phyloP scores from a whole-genome alignment of 1,139 yeast species.

The Pichia sp. region DNA sequence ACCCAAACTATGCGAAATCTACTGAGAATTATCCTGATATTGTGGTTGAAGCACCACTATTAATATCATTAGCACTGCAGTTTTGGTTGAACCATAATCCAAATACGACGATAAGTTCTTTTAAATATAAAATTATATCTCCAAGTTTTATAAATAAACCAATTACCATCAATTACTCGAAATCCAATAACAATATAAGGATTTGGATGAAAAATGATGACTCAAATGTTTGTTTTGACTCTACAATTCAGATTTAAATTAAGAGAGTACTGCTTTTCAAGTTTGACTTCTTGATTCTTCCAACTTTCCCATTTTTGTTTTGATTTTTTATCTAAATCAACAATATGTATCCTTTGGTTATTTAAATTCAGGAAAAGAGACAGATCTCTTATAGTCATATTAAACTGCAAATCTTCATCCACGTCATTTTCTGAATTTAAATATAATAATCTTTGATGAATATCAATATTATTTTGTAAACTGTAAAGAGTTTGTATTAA shows the following conservation, averaged over 20 bases:
- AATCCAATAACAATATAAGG: background rate
- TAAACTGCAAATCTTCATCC: slow-evolving; percentile 37
- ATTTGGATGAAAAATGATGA: slow-evolving; percentile 13
- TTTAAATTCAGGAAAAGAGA: slow-evolving; percentile 41
- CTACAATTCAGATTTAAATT: slow-evolving; percentile 11
- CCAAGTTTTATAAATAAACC: slow-evolving; percentile 26
- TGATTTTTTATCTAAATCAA: slow-evolving; percentile 38
- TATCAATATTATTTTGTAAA: slow-evolving; percentile 23
- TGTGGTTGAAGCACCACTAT: slow-evolving; percentile 78
- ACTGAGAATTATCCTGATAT: slow-evolving; percentile 56
- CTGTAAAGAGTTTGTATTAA: slow-evolving; percentile 15
- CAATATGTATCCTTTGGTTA: slow-evolving; percentile 29
- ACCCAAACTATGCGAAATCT: slow-evolving; percentile 43
- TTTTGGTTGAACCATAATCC: slow-evolving; percentile 33
- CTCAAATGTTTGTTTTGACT: slow-evolving; percentile 9
- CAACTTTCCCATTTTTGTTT: slow-evolving; percentile 24
- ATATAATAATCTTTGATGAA: slow-evolving; percentile 21
- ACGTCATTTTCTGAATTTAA: slow-evolving; percentile 39
- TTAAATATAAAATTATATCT: slow-evolving; percentile 26
- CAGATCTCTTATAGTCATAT: slow-evolving; percentile 54
- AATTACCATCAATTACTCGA: slow-evolving; percentile 8
- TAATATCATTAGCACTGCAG: slow-evolving; percentile 52
- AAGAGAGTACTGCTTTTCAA: slow-evolving; percentile 14
- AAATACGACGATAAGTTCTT: background rate
- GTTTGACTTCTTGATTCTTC: slow-evolving; percentile 22